Base-by-base conservation (phyloP, 192 early-diverging fungal species). In the Mortierella alpina region DNA sequence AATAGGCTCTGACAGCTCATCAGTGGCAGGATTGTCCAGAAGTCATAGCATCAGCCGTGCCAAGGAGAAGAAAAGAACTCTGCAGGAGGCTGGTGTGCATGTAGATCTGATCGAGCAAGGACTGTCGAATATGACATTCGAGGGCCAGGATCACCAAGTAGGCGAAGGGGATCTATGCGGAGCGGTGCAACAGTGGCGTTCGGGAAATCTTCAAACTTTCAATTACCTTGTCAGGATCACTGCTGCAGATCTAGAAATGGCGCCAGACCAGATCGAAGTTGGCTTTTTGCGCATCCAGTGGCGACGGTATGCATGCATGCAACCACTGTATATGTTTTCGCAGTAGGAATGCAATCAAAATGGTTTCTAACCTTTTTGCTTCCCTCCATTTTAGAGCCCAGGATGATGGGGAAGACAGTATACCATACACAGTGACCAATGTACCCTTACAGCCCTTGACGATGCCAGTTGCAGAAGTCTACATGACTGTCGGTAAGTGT, bases 251-350 rank as follows among this genome's bases (percentile, higher is more conserved):
- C 59, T 67, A 6, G 77, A 72, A 31, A 15, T 72, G 40, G 69
- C 60, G 0, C 77, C 70, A 18, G 77, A 80, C 1, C 77, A 80
- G 6, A 56, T 80, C 22, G 72, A 82, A 2, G 59, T 83, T 40
- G 88, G 88, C 6, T 79, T 62, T 14, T 61, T 89, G 12, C 66
- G 65, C 12, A 76, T 89, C 42, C 64, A 56, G 14, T 89, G 88
- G 88, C 79, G 85, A 63, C 84, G 88, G 88, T 89, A 68, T 56
- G 6, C 18, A 52, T 48, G 64, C 6, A 56, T 60, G 11, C n/a
- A 23, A 63, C 17, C 51, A 40, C 69, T 59, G 48, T 70, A 10
- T 9, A 22, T 70, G 9, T 67, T 52, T 50, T 75, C 1, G 31
- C 31, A 31, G 3, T 75, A 12, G 50, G 8, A 57, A 23, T 31